Conservation (phyloP, 2,329 filamentous ascomycete species). For the Exophiala phaeomuriformis region DNA sequence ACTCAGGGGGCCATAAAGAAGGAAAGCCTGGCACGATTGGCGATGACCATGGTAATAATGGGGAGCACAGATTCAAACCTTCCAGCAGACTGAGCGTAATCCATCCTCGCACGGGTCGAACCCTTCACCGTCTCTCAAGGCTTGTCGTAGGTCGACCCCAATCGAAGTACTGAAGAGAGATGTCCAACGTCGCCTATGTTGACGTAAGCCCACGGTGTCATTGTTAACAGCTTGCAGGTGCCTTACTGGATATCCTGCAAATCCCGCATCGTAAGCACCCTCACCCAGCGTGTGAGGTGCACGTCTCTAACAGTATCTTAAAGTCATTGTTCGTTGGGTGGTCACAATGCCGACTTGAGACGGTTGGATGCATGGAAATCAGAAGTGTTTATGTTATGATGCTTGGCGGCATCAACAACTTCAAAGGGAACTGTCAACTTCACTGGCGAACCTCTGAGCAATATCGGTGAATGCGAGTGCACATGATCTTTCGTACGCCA, state of each 20-base stretch:
- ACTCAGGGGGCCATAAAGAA: conserved; percentile 65
- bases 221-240: neutral
- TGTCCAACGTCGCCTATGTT: conserved; percentile 51
- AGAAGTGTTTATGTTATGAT: neutral
- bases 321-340: neutral
- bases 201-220: neutral
- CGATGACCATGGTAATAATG: neutral
- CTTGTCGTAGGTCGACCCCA: conserved; percentile 55
- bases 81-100: conserved; percentile 86
- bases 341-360: neutral
- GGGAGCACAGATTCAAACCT: conserved; percentile 46
- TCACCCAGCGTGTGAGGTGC: neutral
- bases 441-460: neutral
- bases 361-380: too few species aligned
- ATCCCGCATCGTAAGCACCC: conserved; percentile 43
- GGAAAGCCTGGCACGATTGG: conserved; percentile 56
- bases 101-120: conserved; percentile 62
- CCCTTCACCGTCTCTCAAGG: conserved; percentile 54
- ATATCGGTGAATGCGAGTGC: too few species aligned
- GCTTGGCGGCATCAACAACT: neutral
- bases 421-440: neutral
- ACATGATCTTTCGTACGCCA: too few species aligned
- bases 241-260: conserved; percentile 51
- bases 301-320: neutral
- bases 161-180: conserved; percentile 52